Percentiles rank a stretch among this genome's conserved stretches.
Conservation (phyloP, 2,329 filamentous ascomycete species). For the Trichoderma oligosporum region DNA sequence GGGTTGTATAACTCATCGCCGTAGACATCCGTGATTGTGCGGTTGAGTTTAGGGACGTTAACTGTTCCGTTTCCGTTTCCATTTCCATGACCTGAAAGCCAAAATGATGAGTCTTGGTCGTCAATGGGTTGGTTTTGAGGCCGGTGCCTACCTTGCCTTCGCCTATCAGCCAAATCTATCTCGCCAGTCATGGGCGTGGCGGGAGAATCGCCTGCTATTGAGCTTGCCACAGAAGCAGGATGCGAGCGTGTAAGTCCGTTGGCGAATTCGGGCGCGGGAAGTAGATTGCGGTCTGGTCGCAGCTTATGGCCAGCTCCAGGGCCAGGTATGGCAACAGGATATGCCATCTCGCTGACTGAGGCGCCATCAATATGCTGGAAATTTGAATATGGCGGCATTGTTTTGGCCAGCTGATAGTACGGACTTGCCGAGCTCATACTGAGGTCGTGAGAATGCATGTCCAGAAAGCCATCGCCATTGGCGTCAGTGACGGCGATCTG, state of each 20-base stretch:
- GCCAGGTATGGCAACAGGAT: constrained; percentile 39
- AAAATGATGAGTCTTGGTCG: constrained; percentile 42
- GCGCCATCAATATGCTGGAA: constrained; percentile 39
- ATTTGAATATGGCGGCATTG: constrained; percentile 41
- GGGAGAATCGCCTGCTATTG: constrained; percentile 55
- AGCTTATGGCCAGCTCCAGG: constrained; percentile 32
- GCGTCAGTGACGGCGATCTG: constrained; percentile 55
- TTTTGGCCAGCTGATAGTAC: constrained; percentile 46
- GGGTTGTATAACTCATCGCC: constrained; percentile 82
- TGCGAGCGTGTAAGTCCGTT: constrained; percentile 43
- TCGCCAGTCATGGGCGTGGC: constrained; percentile 53
- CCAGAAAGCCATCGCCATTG: constrained; percentile 40
- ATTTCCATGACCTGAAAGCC: constrained; percentile 36
- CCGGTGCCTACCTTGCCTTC: constrained; percentile 51
- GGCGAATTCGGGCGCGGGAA: constrained; percentile 46
- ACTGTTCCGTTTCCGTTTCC: too few species aligned
- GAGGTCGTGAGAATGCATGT: constrained; percentile 20
- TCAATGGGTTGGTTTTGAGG: not conserved
- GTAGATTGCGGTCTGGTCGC: constrained; percentile 40
- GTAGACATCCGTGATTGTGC: constrained; percentile 82
- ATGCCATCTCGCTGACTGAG: constrained; percentile 39
- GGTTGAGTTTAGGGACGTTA: constrained; percentile 71
- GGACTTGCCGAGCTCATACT: constrained; percentile 32
- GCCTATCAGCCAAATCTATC: constrained; percentile 45
- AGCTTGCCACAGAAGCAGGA: constrained; percentile 56